Evolutionary conservation across 352 stramenopile species (phyloP), one percentile per base, ranked within the genome.

Genomic region (Globisporangium rhizosaccharum): DNA sequence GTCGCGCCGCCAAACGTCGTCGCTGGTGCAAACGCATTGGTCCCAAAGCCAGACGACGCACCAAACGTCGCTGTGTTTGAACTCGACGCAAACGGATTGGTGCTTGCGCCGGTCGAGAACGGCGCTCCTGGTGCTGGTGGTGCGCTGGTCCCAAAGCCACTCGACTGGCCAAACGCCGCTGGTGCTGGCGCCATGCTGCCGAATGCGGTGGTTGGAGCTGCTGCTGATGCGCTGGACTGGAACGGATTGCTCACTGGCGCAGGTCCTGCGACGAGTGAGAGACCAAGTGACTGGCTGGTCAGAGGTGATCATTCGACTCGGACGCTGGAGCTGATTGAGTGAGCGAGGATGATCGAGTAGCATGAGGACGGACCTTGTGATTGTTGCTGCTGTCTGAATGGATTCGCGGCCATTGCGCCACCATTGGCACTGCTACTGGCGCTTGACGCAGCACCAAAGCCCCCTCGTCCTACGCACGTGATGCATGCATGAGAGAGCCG

Each of bases 361-460:
- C 2, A 37, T 10, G 53, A 20, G 15, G 62, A 55, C 18, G 37
- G n/a, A 83, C 74, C 74, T 83, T 75, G 67, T 25, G 56, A 60
- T 12, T 72, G 66, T 81, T 75, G 67, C 33, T 58, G 62, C 14
- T 72, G 66, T 2, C 60, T 57, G 55, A 81, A 84, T 18, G 70
- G 73, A 57, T 75, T 77, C 48, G 44, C 7, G 15, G 47, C 56
- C 45, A 61, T 3, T 33, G 28, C 28, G 28, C 28, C 28, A 3
- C 28, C 28, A 3, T 6, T 55, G 11, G 56, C 18, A 15, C 18
- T 46, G 41, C 41, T n/a, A 39, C 47, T 12, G 9, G 28, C 23
- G 28, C 42, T 37, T 14, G 41, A 11, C 9, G 50, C 18, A 0
- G 36, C 26, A 15, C 53, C 59, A 54, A 65, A 65, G 51, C 44